Percentiles rank a stretch among this genome's conserved stretches.
Evolutionary conservation across 345 rosid species (phyloP).

Genomic region (rapeseed (Brassica napus)): Da-Ae NC_063449.1:41531001-41531500

Average conservation of each 20-base stretch:
- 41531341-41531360: constrained; percentile 61
- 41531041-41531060: constrained; percentile 72
- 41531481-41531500: constrained; percentile 63
- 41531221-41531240: constrained; percentile 54
- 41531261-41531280: constrained; percentile 63
- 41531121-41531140: constrained; percentile 70
- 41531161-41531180: constrained; percentile 71
- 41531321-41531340: constrained; percentile 71
- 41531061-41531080: constrained; percentile 74
- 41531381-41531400: constrained; percentile 66
- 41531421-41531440: constrained; percentile 69
- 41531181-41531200: constrained; percentile 70
- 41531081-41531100: constrained; percentile 69
- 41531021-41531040: constrained; percentile 40
- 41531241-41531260: constrained; percentile 66
- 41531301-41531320: constrained; percentile 68
- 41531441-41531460: constrained; percentile 52
- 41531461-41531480: constrained; percentile 69
- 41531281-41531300: constrained; percentile 70
- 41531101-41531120: constrained; percentile 58
- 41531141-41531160: constrained; percentile 68
- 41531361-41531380: constrained; percentile 56
- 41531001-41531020: constrained; percentile 72
- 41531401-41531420: constrained; percentile 76
- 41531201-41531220: constrained; percentile 59